These are phyloP conservation scores for Pseudocercospora eumusae DNA, from an alignment of 2,329 filamentous ascomycete species.

Conservation along the genomic window DNA sequence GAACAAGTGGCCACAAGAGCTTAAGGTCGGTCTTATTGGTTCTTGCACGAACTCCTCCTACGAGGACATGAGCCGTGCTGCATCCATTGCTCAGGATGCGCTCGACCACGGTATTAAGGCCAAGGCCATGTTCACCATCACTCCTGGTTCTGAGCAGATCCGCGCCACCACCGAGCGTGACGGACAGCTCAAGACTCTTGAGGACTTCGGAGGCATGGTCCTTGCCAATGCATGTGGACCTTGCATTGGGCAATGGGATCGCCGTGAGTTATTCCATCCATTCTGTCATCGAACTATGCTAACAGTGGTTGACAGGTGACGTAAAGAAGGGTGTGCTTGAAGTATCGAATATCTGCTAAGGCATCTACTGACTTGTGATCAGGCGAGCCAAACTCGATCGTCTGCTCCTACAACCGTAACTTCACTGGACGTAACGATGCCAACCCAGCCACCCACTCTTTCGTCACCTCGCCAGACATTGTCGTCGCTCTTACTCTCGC, in stretches of 20 bases:
- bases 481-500: conserved; percentile 85
- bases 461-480: conserved; percentile 87
- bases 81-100: conserved; percentile 87
- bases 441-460: conserved; percentile 91
- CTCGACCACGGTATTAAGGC: conserved; percentile 90
- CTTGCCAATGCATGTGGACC: conserved; percentile 91
- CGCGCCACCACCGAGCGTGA: conserved; percentile 78
- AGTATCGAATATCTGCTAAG: not conserved
- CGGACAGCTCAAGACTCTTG: conserved; percentile 74
- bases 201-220: conserved; percentile 93
- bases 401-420: conserved; percentile 99
- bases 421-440: conserved; percentile 97
- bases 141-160: conserved; percentile 95
- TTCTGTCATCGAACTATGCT: too few species aligned
- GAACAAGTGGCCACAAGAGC: conserved; percentile 93
- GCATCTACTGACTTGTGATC: conserved; percentile 48
- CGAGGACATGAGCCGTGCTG: conserved; percentile 90
- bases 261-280: too few species aligned
- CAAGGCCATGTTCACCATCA: conserved; percentile 91
- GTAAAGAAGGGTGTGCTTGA: too few species aligned
- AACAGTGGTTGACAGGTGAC: too few species aligned
- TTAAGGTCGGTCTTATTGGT: conserved; percentile 95
- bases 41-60: conserved; percentile 95
- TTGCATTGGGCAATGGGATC: conserved; percentile 65
- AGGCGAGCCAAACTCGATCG: conserved; percentile 91